Evolutionary conservation across 257 asterid species (phyloP).

Genomic region (Solanum gracilifrons): DNA sequence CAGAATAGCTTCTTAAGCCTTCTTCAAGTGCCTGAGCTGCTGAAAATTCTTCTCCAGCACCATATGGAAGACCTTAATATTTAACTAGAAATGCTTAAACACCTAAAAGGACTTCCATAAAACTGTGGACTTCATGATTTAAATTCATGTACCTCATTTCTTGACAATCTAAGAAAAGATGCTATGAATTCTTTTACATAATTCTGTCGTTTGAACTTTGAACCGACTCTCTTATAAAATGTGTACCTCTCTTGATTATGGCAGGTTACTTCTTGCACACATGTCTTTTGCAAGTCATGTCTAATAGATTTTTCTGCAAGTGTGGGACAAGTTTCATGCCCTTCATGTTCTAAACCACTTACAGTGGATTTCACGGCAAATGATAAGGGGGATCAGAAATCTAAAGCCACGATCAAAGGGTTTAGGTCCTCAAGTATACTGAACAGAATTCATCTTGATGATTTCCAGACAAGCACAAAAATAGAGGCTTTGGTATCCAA

Average conservation of each 20-base stretch:
- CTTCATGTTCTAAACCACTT: slow-evolving; percentile 80
- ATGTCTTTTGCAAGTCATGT: slow-evolving; percentile 82
- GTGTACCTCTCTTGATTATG: slow-evolving; percentile 5
- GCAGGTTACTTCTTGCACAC: slow-evolving; percentile 78
- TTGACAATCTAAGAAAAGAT: not conserved
- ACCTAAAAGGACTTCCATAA: not conserved
- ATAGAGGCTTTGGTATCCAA: slow-evolving; percentile 85
- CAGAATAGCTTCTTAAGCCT: not conserved
- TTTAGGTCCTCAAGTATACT: slow-evolving; percentile 73
- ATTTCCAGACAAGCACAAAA: slow-evolving; percentile 87
- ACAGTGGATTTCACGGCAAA: slow-evolving; percentile 68
- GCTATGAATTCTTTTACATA: not conserved
- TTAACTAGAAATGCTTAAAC: not conserved
- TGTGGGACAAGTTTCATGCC: slow-evolving; percentile 70
- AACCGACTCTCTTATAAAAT: not conserved
- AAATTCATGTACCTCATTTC: not conserved
- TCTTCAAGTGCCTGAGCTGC: not conserved
- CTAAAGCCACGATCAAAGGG: slow-evolving; percentile 55
- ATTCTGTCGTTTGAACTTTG: not conserved
- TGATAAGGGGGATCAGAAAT: slow-evolving; percentile 33
- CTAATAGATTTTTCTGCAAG: slow-evolving; percentile 59
- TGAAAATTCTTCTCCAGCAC: not conserved
- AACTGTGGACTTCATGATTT: not conserved
- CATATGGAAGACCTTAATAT: not conserved
- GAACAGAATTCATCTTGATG: slow-evolving; percentile 59